Base-by-base conservation (phyloP, 306 rosid species). In the Mucuna pruriens region DNA sequence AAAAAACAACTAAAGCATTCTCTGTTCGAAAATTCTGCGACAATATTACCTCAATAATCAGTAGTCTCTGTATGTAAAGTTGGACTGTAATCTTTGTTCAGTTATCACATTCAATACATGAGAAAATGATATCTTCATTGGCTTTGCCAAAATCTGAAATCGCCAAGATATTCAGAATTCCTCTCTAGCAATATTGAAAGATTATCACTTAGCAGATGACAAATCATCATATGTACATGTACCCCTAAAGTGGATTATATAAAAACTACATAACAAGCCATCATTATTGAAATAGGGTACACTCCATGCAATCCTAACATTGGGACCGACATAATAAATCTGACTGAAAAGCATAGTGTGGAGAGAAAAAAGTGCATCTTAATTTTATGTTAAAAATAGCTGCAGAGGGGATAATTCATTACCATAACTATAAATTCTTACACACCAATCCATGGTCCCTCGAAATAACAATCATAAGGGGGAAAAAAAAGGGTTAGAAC, bases 41-140 rank as follows among this genome's bases (percentile, higher is more conserved):
- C 87, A 86, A 79, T 86, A 91, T 88, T 93, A 91, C 97, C 94
- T 93, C 87, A 90, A 68, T 62, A 74, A 78, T 77, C 77, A 49
- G 91, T 81, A 84, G 85, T 87, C 83, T 68, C 66, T 75, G 87
- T 61, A 76, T 38, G 81, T 74, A 75, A 84, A 76, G 80, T 78
- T 76, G 54, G 83, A 81, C 79, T 80, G 75, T 84, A 80, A 78
- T 85, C 71, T 86, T 84, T 62, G 82, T 79, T 64, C 77, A 79
- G 84, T 64, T 86, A 84, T 77, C 88, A 71, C 82, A 77, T 73
- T 83, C 78, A 57, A 78, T 79, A 40, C 83, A 84, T 72, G 88
- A 80, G 55, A 80, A 83, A 82, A 63, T 61, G 78, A 44, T 82
- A 71, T 75, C 81, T 76, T 73, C 78, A 11, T 69, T 79, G 72